Percentiles rank a stretch among this genome's conserved stretches.
Evolutionary conservation across 148 eudicot genomes (phyloP).

Genomic region (Rhododendron griersonianum): DNA sequence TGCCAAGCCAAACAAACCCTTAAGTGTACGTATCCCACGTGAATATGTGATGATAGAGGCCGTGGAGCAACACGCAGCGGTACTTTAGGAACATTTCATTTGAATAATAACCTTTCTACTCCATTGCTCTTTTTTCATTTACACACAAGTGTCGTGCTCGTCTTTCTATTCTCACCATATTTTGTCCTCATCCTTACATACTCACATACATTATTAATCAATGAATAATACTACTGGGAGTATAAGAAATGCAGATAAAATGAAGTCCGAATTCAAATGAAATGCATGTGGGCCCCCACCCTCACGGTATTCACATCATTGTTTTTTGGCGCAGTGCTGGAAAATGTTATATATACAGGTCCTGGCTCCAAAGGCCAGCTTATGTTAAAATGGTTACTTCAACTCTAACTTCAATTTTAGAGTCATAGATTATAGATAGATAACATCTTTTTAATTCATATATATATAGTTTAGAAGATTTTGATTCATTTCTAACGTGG

Average conservation of each 20-base stretch:
- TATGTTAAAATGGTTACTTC: conserved; percentile 2
- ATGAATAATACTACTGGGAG: background rate
- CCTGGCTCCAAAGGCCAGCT: conserved; percentile 6
- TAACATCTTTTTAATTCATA: background rate
- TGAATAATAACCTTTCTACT: background rate
- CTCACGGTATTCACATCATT: background rate
- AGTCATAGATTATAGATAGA: background rate
- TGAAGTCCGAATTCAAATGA: conserved; percentile 39
- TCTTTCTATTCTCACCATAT: conserved; percentile 7
- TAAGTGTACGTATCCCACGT: too few species aligned
- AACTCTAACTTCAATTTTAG: background rate
- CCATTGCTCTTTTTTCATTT: background rate
- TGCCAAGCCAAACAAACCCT: too few species aligned
- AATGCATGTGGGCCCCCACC: conserved; percentile 14
- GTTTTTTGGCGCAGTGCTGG: background rate
- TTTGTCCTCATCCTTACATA: conserved; percentile 10
- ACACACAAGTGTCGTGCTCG: conserved; percentile 19
- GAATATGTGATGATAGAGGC: too few species aligned
- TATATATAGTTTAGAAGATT: background rate
- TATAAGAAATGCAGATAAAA: conserved; percentile 33
- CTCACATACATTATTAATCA: background rate
- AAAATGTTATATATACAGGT: conserved; percentile 25
- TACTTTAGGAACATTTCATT: too few species aligned
- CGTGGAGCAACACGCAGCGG: fast-evolving
- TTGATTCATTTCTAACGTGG: background rate